A percentile compares a stretch with the other conserved stretches of the same genome.
Evolutionary conservation across 495 filamentous ascomycete genomes (phyloP).

Genomic region (Cercophora sp.): DNA sequence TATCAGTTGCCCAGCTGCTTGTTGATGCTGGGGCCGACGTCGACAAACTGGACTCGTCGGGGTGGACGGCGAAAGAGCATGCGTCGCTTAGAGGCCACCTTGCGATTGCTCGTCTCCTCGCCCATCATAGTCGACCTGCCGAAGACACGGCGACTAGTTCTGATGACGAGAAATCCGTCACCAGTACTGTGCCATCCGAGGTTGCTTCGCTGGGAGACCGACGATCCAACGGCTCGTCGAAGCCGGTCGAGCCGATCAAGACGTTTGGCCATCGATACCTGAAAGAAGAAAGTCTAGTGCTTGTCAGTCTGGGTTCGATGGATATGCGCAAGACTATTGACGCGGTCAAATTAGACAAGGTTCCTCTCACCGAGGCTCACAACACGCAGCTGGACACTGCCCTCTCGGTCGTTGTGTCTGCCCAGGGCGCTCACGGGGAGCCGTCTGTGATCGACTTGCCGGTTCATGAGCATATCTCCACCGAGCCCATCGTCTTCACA

Average conservation of each 20-base stretch:
- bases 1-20: constrained; percentile 64
- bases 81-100: constrained; percentile 85
- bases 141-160: constrained; percentile 23
- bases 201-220: constrained; percentile 49
- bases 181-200: constrained; percentile 45
- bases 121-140: constrained; percentile 26
- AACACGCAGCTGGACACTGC: constrained; percentile 91
- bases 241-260: constrained; percentile 72
- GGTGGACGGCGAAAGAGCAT: constrained; percentile 94
- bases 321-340: constrained; percentile 77
- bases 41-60: constrained; percentile 72
- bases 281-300: constrained; percentile 78
- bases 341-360: constrained; percentile 82
- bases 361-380: constrained; percentile 82
- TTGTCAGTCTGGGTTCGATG: constrained; percentile 91
- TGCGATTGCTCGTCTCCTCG: constrained; percentile 65
- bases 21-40: constrained; percentile 72
- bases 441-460: constrained; percentile 87
- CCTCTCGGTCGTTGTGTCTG: constrained; percentile 87
- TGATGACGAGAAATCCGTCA: constrained; percentile 32
- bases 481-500: constrained; percentile 86
- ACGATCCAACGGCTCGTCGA: constrained; percentile 37
- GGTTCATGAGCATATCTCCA: constrained; percentile 87
- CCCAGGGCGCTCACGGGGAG: constrained; percentile 79
- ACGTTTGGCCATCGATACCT: constrained; percentile 96